Base-by-base conservation (phyloP, 768 basidiomycete genomes). In the Ramaria sp. region DNA sequence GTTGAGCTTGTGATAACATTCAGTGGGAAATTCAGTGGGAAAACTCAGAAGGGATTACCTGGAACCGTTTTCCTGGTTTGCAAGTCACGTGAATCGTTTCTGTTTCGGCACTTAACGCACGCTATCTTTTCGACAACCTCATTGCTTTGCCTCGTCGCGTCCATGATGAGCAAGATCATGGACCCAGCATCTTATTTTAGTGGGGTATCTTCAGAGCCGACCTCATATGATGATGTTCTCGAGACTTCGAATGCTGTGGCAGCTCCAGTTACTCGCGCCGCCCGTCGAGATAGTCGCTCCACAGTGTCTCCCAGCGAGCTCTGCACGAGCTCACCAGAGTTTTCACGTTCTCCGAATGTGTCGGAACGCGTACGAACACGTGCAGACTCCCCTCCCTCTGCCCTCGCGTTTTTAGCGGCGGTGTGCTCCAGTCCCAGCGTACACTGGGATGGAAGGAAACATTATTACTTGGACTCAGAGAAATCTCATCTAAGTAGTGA, bases 351-450 rank as follows among this genome's bases (percentile, higher is more conserved):
- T 12, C 22, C 48, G 36, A 22, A 3, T 20, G 15, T 15, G 18
- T 34, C 18, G 32, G 30, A 36, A 47, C 41, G 42, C 43, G 42
- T 42, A 5, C 27, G 12, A 36, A 55, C 53, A 42, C 53, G 53
- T 55, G 43, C 16, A 47, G 41, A 55, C 8, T 20, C 42, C 34
- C 43, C 42, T 12, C 42, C 42, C 5, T 34, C 43, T 18, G 43
- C 43, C 16, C 43, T 55, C 32, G 42, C 32, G 3, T 18, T 55
- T 55, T 39, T 55, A 20, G 53, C 53, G 5, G 42, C 53, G 5
- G 20, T 55, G 12, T 55, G 53, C 36, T 25, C 53, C n/a, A 55
- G 53, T 24, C 34, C 39, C 16, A 55, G 28, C 27, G 39, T 55
- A 32, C 53, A 27, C 18, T 55, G 53, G 53, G 42, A 55, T 37